phyloP scores from a whole-genome alignment of 495 filamentous ascomycete genomes.

The Penicillium chermesinum region DNA sequence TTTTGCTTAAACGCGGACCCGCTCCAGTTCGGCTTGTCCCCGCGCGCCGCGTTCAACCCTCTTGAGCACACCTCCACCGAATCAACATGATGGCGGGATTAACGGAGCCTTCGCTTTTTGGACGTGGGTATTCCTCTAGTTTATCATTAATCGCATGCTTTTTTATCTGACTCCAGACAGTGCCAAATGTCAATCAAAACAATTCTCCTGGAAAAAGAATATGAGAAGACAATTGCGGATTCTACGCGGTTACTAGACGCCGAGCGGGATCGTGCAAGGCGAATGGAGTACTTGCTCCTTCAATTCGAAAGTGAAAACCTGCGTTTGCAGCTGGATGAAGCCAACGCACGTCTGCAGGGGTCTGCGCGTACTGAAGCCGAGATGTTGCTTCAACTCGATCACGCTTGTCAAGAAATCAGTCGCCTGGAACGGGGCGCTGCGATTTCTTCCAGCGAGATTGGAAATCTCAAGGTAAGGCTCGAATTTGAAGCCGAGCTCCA shows the following conservation, averaged over 20 bases:
- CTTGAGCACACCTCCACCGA: not conserved
- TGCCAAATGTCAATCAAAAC: slow-evolving; percentile 45
- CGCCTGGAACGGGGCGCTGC: slow-evolving; percentile 52
- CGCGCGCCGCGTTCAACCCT: too few relatives aligned
- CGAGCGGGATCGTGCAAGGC: slow-evolving; percentile 60
- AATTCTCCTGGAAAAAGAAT: slow-evolving; percentile 56
- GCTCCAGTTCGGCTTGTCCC: not conserved
- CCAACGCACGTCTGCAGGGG: slow-evolving; percentile 45
- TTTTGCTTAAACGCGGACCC: not conserved
- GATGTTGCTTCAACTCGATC: slow-evolving; percentile 52
- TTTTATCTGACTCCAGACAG: slow-evolving; percentile 18
- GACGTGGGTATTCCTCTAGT: slow-evolving; percentile 22
- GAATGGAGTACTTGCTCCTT: slow-evolving; percentile 61
- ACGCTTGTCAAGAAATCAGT: slow-evolving; percentile 50
- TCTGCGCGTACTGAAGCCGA: slow-evolving; percentile 49
- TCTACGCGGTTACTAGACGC: slow-evolving; percentile 58
- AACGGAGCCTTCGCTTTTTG: slow-evolving; percentile 10
- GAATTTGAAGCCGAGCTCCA: not conserved
- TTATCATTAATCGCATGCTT: not conserved
- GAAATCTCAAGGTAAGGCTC: slow-evolving; percentile 59
- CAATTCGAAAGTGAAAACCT: slow-evolving; percentile 66
- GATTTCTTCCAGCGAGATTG: slow-evolving; percentile 56
- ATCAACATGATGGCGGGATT: slow-evolving; percentile 15
- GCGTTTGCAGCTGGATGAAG: slow-evolving; percentile 54
- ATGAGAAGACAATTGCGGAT: slow-evolving; percentile 53